Evolutionary conservation across 2,329 filamentous ascomycete species (phyloP), one percentile per base, ranked within the genome.

Genomic region (Raffaelea albimanens): DNA sequence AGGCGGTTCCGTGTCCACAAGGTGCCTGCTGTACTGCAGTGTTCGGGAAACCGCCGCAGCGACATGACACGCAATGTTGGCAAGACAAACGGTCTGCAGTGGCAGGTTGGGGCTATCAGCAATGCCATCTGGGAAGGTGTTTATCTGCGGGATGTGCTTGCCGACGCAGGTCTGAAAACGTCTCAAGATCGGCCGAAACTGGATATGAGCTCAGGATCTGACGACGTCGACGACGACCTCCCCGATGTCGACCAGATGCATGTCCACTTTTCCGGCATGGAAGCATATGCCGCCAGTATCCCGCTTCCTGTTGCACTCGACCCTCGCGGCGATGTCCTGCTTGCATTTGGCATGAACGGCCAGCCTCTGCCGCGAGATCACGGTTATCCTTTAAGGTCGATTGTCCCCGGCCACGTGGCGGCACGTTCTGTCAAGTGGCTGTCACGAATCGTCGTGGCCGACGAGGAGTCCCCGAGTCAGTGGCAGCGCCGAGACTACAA

Each of bases 361-460:
- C 59, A 73, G 49, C 68, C 76, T 0, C 65, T 86, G 1, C 79
- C 80, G 0, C 71, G 70, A 2, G 81, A 85, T 50, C 82, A 86
- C 55, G 82, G 82, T 0, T 85, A 72, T 54, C 82, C 82, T 0
- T 61, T 84, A 14, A 69, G 80, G 2, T 73, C 74, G 1, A 67
- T 84, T 3, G 77, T 84, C 0, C 79, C 82, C 0, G 82, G 82
- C 0, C 74, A 79, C 44, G 81, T 84, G 2, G 82, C 80, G 1
- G 82, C 81, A 1, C 71, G 82, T 2, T 80, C 76, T 5, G 81
- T 84, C 53, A 86, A 86, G 57, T 86, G 82, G 82, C 65, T 86
- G 2, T 78, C 71, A 51, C 74, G 75, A 40, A 79, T 86, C 46
- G 71, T 76, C 0, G 67, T 85, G 2, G 76, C 78, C 36, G 78